Evolutionary conservation across 345 rosid genomes (phyloP), one percentile per base, ranked within the genome.

Genomic region (Salix dunnii): DNA sequence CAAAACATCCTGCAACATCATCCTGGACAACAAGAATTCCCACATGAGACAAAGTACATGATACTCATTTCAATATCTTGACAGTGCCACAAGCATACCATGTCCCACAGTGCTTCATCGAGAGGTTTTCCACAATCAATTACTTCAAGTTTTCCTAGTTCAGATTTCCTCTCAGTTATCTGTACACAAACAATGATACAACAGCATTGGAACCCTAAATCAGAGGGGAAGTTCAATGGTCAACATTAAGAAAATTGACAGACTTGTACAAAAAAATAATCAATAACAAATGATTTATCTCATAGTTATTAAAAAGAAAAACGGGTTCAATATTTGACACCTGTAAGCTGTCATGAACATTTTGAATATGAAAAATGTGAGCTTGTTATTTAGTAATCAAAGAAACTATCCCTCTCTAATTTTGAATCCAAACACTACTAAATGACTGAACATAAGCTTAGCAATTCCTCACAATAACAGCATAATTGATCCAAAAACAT

Each of bases 1-100:
- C 97, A 63, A 96, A 96, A 83, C 99, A 96, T 42, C 88, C 97
- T 67, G 98, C 95, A 74, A 94, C 97, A 88, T 96, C 98, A 82
- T 96, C 99, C 98, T 96, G 87, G 13, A 82, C 49, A 72, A 81
- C 72, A 89, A 70, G n/a, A 75, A 42, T 81, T 71, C 73, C 60
- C 74, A 74, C 27, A 35, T 82, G 43, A 76, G 78, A 71, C 42
- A 77, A 60, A 49, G 48, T 16, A 27, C 69, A 70, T n/a, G 73
- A 75, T 31, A 72, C 21, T 48, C 31, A 38, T 61, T 74, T 8
- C 31, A 23, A 42, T 14, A 58, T 72, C 28, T 18, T 31, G 25
- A 61, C 23, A 63, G 72, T 51, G 76, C 33, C 60, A 63, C 33
- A 74, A 72, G 76, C 80, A 78, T 86, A 96, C 98, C 71, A 96